Percentiles rank a stretch among this genome's conserved stretches.
Evolutionary conservation across 164 flowering plant species (phyloP).

Genomic region (grape (Vitis vinifera)): DNA sequence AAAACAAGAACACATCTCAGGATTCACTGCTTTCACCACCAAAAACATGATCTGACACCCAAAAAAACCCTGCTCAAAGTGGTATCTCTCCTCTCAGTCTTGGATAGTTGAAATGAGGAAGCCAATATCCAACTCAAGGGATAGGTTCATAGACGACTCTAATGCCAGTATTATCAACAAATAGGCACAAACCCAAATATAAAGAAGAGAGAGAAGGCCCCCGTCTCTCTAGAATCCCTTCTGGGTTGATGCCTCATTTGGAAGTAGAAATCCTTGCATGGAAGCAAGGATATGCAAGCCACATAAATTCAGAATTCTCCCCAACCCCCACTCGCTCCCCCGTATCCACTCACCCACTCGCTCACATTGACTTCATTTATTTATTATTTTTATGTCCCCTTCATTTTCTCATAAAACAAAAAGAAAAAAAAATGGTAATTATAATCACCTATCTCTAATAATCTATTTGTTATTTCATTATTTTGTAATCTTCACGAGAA

Average conservation of each 20-base stretch:
- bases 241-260: not conserved
- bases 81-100: not conserved
- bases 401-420: too few relatives aligned
- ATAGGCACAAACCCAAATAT: not conserved
- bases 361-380: too few relatives aligned
- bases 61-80: not conserved
- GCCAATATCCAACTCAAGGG: not conserved
- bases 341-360: too few relatives aligned
- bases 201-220: not conserved
- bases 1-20: not conserved
- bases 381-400: too few relatives aligned
- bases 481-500: too few relatives aligned
- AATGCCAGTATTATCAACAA: not conserved
- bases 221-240: constrained; percentile 2
- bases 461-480: too few relatives aligned
- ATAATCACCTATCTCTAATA: too few relatives aligned
- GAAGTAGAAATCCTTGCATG: constrained; percentile 28
- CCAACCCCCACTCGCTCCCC: not conserved
- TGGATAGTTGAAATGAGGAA: not conserved
- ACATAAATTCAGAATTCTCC: not conserved
- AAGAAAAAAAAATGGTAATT: too few relatives aligned
- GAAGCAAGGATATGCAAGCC: constrained; percentile 13
- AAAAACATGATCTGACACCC: constrained; percentile 13
- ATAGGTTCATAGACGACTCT: too few relatives aligned
- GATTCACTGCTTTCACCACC: not conserved